Base-by-base conservation (phyloP, 2,329 filamentous ascomycete species). In the Fonsecaea pedrosoi region DNA sequence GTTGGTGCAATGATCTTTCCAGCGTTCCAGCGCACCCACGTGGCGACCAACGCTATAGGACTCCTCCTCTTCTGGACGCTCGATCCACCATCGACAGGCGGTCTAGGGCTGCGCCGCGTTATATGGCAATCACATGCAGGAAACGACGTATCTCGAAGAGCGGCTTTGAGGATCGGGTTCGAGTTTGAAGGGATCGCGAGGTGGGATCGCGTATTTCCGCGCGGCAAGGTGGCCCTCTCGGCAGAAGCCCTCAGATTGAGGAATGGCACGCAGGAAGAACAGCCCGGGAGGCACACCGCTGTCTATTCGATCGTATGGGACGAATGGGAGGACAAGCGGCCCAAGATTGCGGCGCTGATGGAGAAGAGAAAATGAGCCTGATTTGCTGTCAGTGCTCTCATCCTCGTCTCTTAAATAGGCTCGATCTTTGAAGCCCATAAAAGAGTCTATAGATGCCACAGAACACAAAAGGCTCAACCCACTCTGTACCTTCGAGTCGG, bases 111-210 rank as follows among this genome's bases (percentile, higher is more conserved):
- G 42, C 58, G 58, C 2, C 40, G 58, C 25, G 40, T 60, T 4
- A 45, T 21, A 35, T 60, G 58, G 58, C 21, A 53, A 25, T 7
- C 42, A 4, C 42, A 60, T n/a, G n/a, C 58, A 12, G 40, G 7
- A 4, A 60, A 60, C 42, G 58, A 8, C 8, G 40, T 9, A 32
- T 60, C 58, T 18, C 30, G 58, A n/a, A 38, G 32, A 9, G 15
- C 32, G 8, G 58, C 58, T 3, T 12, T 21, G 15, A 42, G 58
- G 30, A 53, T 60, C 15, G 58, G 58, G 13, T 53, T 60, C 58
- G 58, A 60, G 58, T 60, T 60, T 21, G 58, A 60, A n/a, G 58
- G 58, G 10, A 21, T 60, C 58, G 40, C 45, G 42, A 12, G 58
- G 32, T 60, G 58, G 58, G 32, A 60, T 18, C 40, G 45, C 12